Evolutionary conservation across 768 basidiomycete genomes (phyloP).

Genomic region (Russula foetens): DNA sequence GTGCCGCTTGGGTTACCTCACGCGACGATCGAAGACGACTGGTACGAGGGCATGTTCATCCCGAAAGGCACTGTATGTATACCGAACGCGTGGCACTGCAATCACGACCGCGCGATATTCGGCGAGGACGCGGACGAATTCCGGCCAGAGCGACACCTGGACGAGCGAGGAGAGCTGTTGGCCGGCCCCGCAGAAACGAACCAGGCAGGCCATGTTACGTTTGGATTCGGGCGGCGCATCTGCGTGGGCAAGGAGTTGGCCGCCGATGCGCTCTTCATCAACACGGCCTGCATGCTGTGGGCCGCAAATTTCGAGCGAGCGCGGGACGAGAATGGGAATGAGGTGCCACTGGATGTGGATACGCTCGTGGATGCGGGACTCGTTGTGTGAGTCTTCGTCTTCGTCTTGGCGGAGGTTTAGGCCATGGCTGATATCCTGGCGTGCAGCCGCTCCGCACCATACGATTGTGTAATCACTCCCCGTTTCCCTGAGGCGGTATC

Average conservation of each 20-base stretch:
- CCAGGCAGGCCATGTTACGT: constrained; percentile 14
- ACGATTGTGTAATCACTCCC: constrained; percentile 18
- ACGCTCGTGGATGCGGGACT: constrained; percentile 1
- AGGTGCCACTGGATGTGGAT: neutral
- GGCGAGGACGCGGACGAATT: constrained; percentile 19
- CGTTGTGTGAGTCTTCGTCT: neutral
- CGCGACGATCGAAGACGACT: constrained; percentile 23
- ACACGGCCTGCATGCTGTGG: constrained; percentile 18
- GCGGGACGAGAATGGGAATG: constrained; percentile 9
- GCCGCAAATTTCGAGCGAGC: constrained; percentile 13
- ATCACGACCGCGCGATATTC: constrained; percentile 5
- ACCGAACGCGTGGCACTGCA: constrained; percentile 20
- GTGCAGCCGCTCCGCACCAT: constrained; percentile 15
- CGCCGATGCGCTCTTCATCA: constrained; percentile 18
- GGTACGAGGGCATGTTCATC: constrained; percentile 26
- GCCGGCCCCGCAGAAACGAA: constrained; percentile 6
- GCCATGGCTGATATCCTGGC: neutral
- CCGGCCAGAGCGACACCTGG: constrained; percentile 19
- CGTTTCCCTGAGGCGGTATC: constrained; percentile 12
- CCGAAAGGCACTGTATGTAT: constrained; percentile 31
- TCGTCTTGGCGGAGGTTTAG: neutral
- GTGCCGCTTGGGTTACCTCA: neutral
- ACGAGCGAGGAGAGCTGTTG: neutral
- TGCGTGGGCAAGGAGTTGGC: constrained; percentile 21
- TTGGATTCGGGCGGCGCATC: constrained; percentile 17